A percentile compares a stretch with the other conserved stretches of the same genome.
Evolutionary conservation across 805 yeast genomes (phyloP).

Genomic region (Komagataella kurtzmanii): DNA sequence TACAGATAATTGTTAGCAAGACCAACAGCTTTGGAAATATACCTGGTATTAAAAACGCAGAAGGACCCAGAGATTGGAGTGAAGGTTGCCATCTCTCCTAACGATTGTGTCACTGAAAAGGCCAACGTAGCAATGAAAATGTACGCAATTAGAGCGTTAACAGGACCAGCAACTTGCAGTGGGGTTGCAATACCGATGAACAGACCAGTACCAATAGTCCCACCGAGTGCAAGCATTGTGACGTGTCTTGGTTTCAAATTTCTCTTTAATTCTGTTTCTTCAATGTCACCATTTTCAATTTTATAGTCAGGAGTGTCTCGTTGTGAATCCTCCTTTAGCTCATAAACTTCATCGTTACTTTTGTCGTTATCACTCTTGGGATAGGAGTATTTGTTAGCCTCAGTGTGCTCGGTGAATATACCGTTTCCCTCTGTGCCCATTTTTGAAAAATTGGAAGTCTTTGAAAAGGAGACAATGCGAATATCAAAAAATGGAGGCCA

Average conservation of each 20-base stretch:
- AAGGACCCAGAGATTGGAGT: conserved; percentile 59
- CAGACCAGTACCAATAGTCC: conserved; percentile 69
- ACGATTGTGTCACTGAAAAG: conserved; percentile 50
- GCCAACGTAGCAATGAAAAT: conserved; percentile 56
- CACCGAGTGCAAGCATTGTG: conserved; percentile 67
- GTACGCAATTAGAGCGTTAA: conserved; percentile 48
- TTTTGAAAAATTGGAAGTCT: neutral
- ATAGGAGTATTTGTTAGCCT: neutral
- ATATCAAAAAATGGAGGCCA: too few relatives aligned
- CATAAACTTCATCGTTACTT: neutral
- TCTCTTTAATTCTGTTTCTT: conserved; percentile 26
- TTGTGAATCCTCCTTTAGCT: neutral
- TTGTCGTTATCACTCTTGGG: too few relatives aligned
- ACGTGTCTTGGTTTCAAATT: conserved; percentile 53
- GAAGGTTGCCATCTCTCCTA: conserved; percentile 74
- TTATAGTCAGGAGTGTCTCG: neutral
- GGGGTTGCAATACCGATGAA: conserved; percentile 53
- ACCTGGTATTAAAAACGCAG: conserved; percentile 55
- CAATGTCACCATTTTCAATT: conserved; percentile 7
- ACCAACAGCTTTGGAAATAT: conserved; percentile 56
- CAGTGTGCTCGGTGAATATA: neutral
- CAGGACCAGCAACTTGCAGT: conserved; percentile 51
- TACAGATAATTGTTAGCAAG: conserved; percentile 61
- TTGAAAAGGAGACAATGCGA: neutral
- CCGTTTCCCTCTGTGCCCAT: neutral